Percentiles rank a stretch among this genome's conserved stretches.
phyloP scores from a whole-genome alignment of 1,139 yeast genomes.

The Debaryomycetaceae sp. region DNA sequence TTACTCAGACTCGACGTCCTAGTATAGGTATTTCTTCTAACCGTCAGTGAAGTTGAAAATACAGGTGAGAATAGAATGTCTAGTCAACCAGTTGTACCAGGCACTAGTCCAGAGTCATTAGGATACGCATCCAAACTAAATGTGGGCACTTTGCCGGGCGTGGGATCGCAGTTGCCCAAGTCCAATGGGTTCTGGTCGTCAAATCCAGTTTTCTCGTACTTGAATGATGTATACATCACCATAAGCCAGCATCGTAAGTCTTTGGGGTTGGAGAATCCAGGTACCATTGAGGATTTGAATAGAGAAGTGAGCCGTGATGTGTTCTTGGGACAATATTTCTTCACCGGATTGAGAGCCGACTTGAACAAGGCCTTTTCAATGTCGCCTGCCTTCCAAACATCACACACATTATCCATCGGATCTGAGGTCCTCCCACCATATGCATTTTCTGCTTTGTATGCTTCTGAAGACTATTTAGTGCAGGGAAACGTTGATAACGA shows the following conservation, averaged over 20 bases:
- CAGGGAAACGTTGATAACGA: conserved; percentile 94
- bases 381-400: conserved; percentile 95
- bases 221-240: conserved; percentile 72
- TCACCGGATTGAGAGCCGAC: conserved; percentile 96
- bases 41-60: background rate
- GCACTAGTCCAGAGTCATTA: conserved; percentile 33
- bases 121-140: conserved; percentile 53
- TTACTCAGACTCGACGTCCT: background rate
- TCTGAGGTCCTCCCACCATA: conserved; percentile 86
- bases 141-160: conserved; percentile 57
- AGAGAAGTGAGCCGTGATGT: conserved; percentile 94
- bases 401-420: conserved; percentile 91
- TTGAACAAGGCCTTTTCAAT: conserved; percentile 87
- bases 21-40: background rate
- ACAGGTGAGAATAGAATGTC: conserved; percentile 2
- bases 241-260: conserved; percentile 77
- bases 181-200: conserved; percentile 71
- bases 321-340: conserved; percentile 82
- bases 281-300: conserved; percentile 89
- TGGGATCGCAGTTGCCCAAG: conserved; percentile 48
- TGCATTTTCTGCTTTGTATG: conserved; percentile 87
- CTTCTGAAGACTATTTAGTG: conserved; percentile 78
- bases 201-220: conserved; percentile 78
- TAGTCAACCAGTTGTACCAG: conserved; percentile 9
- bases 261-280: conserved; percentile 84